Conservation (phyloP, 2,329 filamentous ascomycete species). For the Phialophora chinensis region DNA sequence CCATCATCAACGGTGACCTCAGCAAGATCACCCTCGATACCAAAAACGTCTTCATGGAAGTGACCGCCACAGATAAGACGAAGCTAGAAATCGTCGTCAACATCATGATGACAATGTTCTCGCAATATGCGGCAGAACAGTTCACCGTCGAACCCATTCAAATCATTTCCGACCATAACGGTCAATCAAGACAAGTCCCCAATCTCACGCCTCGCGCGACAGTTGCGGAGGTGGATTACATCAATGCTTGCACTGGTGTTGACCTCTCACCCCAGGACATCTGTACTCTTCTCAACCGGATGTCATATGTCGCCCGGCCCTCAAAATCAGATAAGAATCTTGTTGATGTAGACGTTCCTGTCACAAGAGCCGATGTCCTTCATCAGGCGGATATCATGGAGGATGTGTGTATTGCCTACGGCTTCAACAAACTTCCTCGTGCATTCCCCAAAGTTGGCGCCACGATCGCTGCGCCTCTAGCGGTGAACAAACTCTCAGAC, state of each 20-base stretch:
- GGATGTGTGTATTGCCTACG: slow-evolving; percentile 93
- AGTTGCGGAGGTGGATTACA: slow-evolving; percentile 86
- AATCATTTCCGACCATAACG: slow-evolving; percentile 90
- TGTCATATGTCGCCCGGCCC: slow-evolving; percentile 83
- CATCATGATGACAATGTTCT: slow-evolving; percentile 98
- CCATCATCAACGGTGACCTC: slow-evolving; percentile 96
- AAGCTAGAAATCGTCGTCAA: slow-evolving; percentile 96
- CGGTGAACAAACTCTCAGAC: slow-evolving; percentile 92
- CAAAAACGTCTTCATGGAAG: slow-evolving; percentile 94
- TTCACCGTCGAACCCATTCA: slow-evolving; percentile 95
- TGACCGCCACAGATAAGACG: slow-evolving; percentile 92
- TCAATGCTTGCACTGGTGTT: slow-evolving; percentile 91
- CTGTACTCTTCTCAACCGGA: slow-evolving; percentile 80
- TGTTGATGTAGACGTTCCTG: slow-evolving; percentile 80
- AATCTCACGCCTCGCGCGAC: slow-evolving; percentile 77
- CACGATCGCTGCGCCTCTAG: slow-evolving; percentile 83
- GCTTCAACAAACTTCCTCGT: slow-evolving; percentile 93
- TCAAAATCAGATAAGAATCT: slow-evolving; percentile 72
- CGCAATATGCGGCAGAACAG: slow-evolving; percentile 80
- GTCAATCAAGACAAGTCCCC: slow-evolving; percentile 78
- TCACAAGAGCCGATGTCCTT: slow-evolving; percentile 90
- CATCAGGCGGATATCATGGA: slow-evolving; percentile 99
- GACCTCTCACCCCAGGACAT: slow-evolving; percentile 74
- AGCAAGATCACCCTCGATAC: slow-evolving; percentile 94
- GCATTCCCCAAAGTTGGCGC: slow-evolving; percentile 84